Evolutionary conservation across 345 rosid genomes (phyloP), one percentile per base, ranked within the genome.

Genomic region (Hibiscus syriacus): DNA sequence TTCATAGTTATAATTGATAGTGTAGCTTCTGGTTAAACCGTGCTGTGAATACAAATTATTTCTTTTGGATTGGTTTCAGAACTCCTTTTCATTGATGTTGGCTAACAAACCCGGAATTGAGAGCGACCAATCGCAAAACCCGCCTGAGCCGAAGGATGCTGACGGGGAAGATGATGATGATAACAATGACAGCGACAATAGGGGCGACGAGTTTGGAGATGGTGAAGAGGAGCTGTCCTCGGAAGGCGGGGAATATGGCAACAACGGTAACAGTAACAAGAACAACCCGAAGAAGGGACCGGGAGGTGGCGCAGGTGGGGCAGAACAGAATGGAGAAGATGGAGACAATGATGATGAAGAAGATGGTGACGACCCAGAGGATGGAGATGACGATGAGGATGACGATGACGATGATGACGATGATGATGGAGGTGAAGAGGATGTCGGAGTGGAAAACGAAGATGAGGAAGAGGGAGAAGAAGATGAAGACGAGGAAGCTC

Each of bases 401-500:
- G 84, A 74, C 0, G 80, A 70, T 0, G 86, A 75, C 0, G 75
- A 71, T 0, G 75, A 77, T 0, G 85, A 71, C 0, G 81, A 79
- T 0, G 78, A 78, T 0, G 25, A 43, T 13, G 81, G 73, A 0
- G 85, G 78, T 49, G 54, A 19, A 0, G 90, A 82, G 0, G 86
- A 78, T 0, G 93, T 79, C 3, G 25, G 10, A 84, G 96, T 78
- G 0, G 90, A 72, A 0, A 87, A 55, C 0, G 91, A 70, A 9
- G 85, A 43, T 0, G 88, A 81, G 0, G 88, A 86, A 0, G 96
- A 87, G 0, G 89, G 82, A 13, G 96, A 89, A 12, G 96, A 90
- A 0, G 93, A 86, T 12, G 96, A 90, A 0, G 93, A 2, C 17
- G 94, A 90, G 0, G 97, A 90, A 71, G 81, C 97, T 0, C 87